Percentiles rank a stretch among this genome's conserved stretches.
These are phyloP conservation scores for Diaporthe sp. DNA, from an alignment of 2,329 filamentous ascomycete genomes.

Conservation along the genomic window DNA sequence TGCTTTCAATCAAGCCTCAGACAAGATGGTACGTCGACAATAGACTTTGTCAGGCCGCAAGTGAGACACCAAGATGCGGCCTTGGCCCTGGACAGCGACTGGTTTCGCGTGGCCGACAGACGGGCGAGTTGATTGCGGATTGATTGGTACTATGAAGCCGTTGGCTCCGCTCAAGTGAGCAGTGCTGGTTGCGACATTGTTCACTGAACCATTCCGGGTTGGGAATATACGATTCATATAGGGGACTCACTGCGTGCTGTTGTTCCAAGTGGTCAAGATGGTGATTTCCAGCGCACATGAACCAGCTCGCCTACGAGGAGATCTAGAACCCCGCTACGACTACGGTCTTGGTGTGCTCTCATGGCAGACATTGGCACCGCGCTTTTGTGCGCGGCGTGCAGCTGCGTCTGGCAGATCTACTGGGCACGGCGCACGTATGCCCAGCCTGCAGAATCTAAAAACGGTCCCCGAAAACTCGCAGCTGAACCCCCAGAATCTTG, in stretches of 20 bases:
- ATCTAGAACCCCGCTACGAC: not conserved
- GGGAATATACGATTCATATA: not conserved
- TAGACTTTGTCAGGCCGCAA: constrained; percentile 20
- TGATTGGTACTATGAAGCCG: not conserved
- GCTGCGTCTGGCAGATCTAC: constrained; percentile 19
- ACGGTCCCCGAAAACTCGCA: not conserved
- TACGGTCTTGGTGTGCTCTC: not conserved
- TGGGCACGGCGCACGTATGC: constrained; percentile 27
- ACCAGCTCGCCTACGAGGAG: not conserved
- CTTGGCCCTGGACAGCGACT: not conserved
- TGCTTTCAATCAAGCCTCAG: constrained; percentile 1
- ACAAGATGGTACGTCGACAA: not conserved
- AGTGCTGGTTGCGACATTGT: not conserved
- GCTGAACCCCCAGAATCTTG: not conserved
- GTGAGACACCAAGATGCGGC: constrained; percentile 5
- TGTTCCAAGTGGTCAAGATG: not conserved
- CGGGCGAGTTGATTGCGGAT: not conserved
- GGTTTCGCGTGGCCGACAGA: not conserved
- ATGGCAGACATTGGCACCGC: not conserved
- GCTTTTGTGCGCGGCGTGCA: constrained; percentile 18
- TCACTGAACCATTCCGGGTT: not conserved
- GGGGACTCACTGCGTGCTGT: not conserved
- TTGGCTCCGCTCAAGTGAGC: constrained; percentile 1
- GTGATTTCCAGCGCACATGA: not conserved
- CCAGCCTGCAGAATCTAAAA: constrained; percentile 22